Evolutionary conservation across 257 asterid genomes (phyloP).

Genomic region (Gardenia jasminoides): DNA sequence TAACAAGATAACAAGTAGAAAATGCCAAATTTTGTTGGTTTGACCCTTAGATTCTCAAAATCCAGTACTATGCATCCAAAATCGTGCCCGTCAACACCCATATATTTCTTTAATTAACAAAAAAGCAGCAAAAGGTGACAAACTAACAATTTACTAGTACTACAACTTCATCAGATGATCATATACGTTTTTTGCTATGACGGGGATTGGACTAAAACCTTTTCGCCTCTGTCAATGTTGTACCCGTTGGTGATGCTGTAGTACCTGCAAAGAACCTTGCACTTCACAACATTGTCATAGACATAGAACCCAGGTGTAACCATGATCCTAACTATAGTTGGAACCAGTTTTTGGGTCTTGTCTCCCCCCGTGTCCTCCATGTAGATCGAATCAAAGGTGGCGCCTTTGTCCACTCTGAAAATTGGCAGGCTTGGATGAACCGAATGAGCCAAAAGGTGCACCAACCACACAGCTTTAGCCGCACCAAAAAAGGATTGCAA

Average conservation of each 20-base stretch:
- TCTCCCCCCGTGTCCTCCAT: slow-evolving; percentile 97
- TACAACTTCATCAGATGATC: not conserved
- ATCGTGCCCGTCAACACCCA: slow-evolving; percentile 16
- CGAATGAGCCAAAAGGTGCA: slow-evolving; percentile 87
- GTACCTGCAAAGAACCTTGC: slow-evolving; percentile 91
- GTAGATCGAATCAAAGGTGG: slow-evolving; percentile 71
- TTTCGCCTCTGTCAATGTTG: slow-evolving; percentile 29
- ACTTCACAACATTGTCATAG: slow-evolving; percentile 86
- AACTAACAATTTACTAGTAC: not conserved
- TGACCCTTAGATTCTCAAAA: slow-evolving; percentile 33
- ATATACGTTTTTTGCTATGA: slow-evolving; percentile 16
- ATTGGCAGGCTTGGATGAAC: slow-evolving; percentile 77
- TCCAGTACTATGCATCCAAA: slow-evolving; percentile 26
- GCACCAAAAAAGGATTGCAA: slow-evolving; percentile 89
- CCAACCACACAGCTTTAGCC: slow-evolving; percentile 84
- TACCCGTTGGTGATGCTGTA: slow-evolving; percentile 35
- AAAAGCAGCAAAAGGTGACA: not conserved
- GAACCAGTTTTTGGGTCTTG: slow-evolving; percentile 60
- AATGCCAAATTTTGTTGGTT: slow-evolving; percentile 19
- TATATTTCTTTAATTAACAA: not conserved
- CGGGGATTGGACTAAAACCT: slow-evolving; percentile 58
- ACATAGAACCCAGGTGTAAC: slow-evolving; percentile 94
- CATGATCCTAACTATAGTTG: slow-evolving; percentile 78
- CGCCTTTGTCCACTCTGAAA: slow-evolving; percentile 74
- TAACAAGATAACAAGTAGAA: slow-evolving; percentile 20